Evolutionary conservation across 257 asterid species (phyloP).

Genomic region (Eucommia ulmoides): DNA sequence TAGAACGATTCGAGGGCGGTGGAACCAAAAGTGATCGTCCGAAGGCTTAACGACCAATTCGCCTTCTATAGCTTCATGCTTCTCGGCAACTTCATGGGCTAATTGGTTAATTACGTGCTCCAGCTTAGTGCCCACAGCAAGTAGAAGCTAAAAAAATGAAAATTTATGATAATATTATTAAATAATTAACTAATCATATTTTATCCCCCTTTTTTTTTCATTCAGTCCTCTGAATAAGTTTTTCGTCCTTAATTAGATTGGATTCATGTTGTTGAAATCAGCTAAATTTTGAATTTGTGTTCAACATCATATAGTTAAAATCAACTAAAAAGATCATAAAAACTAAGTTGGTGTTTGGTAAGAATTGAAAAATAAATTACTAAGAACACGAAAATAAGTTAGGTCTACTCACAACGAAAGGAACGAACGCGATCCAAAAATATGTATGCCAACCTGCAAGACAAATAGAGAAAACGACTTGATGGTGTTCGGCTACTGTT

Average conservation of each 20-base stretch:
- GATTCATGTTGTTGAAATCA: too few relatives aligned
- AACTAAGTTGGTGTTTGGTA: too few relatives aligned
- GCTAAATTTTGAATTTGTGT: too few relatives aligned
- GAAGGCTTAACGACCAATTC: slow-evolving; percentile 36
- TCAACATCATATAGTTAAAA: too few relatives aligned
- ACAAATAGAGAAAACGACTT: neutral
- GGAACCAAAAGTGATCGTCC: slow-evolving; percentile 51
- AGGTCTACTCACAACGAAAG: slow-evolving; percentile 9
- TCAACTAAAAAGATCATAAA: too few relatives aligned
- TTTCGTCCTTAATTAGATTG: neutral
- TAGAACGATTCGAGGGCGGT: slow-evolving; percentile 34
- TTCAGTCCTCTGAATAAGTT: neutral
- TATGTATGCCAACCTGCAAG: slow-evolving; percentile 17
- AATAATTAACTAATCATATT: too few relatives aligned
- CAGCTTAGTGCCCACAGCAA: slow-evolving; percentile 1
- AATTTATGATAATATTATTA: neutral
- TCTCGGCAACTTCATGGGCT: slow-evolving; percentile 35
- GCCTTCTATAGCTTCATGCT: slow-evolving; percentile 36
- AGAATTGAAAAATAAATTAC: too few relatives aligned
- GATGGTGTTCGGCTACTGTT: too few relatives aligned
- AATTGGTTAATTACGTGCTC: slow-evolving; percentile 12
- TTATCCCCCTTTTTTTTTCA: neutral
- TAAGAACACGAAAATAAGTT: too few relatives aligned
- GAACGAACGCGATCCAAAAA: slow-evolving; percentile 22
- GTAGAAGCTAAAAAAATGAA: neutral